phyloP scores from a whole-genome alignment of 768 basidiomycete species.

The Podaxis rugospora region DNA sequence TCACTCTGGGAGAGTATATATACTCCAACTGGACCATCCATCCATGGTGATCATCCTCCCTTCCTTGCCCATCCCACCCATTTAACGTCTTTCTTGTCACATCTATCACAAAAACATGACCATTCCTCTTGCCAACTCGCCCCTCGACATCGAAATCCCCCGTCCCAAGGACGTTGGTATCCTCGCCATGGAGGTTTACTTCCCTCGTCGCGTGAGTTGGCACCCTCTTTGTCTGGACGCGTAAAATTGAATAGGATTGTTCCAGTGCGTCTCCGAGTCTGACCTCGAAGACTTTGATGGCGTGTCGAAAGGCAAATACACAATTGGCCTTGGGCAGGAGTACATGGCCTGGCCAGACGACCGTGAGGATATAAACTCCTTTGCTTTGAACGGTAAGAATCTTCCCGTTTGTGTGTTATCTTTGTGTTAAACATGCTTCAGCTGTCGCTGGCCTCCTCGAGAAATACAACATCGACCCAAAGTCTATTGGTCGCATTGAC shows the following conservation, averaged over 20 bases:
- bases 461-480: slow-evolving; percentile 95
- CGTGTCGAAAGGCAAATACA: slow-evolving; percentile 95
- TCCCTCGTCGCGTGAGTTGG: slow-evolving; percentile 76
- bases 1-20: slow-evolving; percentile 30
- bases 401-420: neutral
- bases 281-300: slow-evolving; percentile 94
- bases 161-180: slow-evolving; percentile 94
- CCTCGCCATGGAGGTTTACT: slow-evolving; percentile 91
- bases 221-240: slow-evolving; percentile 5
- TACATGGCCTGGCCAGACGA: slow-evolving; percentile 99
- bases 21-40: slow-evolving; percentile 19
- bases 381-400: slow-evolving; percentile 82
- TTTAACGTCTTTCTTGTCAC: slow-evolving; percentile 10
- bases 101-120: slow-evolving; percentile 30
- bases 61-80: slow-evolving; percentile 13
- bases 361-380: slow-evolving; percentile 98
- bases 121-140: slow-evolving; percentile 29
- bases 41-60: slow-evolving; percentile 11
- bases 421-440: slow-evolving; percentile 25
- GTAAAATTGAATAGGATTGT: slow-evolving; percentile 10
- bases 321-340: slow-evolving; percentile 95
- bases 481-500: slow-evolving; percentile 94
- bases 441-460: slow-evolving; percentile 86
- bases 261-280: slow-evolving; percentile 90
- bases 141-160: slow-evolving; percentile 33